These are phyloP conservation scores for Ceratobasidium papillatum DNA, from an alignment of 1,284 basidiomycete genomes.

Conservation along the genomic window DNA sequence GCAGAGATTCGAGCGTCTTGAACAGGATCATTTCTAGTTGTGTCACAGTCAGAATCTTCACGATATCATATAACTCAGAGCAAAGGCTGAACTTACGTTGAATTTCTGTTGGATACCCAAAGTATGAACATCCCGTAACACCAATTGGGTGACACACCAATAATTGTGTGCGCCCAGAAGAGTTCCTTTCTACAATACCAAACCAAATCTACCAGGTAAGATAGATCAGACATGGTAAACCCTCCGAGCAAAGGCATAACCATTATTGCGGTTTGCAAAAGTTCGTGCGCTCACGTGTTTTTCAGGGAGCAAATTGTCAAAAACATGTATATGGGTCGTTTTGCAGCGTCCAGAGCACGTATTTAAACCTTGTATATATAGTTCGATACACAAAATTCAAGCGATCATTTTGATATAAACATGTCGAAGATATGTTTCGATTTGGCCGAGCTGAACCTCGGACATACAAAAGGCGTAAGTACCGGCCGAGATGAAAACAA, in stretches of 20 bases:
- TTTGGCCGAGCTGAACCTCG: too few species aligned
- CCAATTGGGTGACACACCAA: background rate
- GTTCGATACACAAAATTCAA: too few species aligned
- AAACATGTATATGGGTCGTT: too few species aligned
- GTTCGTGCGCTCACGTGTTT: too few species aligned
- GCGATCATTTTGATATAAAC: too few species aligned
- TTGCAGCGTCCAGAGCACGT: too few species aligned
- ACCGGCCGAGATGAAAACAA: too few species aligned
- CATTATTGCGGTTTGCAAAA: too few species aligned
- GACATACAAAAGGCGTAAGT: too few species aligned
- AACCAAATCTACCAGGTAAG: background rate
- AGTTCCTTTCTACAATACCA: background rate
- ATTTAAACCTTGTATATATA: too few species aligned
- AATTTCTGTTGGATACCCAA: background rate
- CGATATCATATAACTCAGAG: background rate
- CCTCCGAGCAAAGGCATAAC: background rate
- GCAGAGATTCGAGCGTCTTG: background rate
- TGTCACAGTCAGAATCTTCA: background rate
- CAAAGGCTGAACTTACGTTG: background rate
- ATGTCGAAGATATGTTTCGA: too few species aligned
- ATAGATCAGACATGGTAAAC: background rate
- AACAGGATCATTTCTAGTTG: background rate
- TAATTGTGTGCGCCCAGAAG: slow-evolving; percentile 1
- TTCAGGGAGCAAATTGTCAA: too few species aligned
- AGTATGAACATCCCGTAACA: background rate